Evolutionary conservation across 1,284 basidiomycete genomes (phyloP), one percentile per base, ranked within the genome.

Genomic region (Fomitopsis palustris): DNA sequence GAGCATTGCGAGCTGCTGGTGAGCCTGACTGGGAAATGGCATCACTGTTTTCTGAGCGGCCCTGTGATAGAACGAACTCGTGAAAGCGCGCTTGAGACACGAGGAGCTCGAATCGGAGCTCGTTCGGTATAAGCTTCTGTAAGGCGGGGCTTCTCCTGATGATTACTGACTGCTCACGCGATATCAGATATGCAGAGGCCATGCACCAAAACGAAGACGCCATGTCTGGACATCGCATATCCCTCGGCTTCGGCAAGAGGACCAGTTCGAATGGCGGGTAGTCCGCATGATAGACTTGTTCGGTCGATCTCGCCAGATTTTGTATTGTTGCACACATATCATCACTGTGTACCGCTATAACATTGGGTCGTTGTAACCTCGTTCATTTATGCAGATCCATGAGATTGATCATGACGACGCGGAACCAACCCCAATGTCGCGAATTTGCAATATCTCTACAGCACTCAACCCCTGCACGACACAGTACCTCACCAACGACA

Each of bases 61-160:
- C 25, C 42, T 62, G 38, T 45, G n/a, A 16, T 74, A 96, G 82
- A 95, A 95, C 67, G 90, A 96, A 70, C 83, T 97, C 3, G 95
- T 98, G 4, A 92, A 88, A 77, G 81, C 87, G 60, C 85, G 95
- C 57, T 77, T 97, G 37, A 86, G 88, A 60, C 91, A 92, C 67
- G 95, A 98, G 71, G 94, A 96, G 69, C 80, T 94, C 61, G 95
- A 97, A 73, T 83, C 85, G 57, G 92, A 97, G 72, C 83, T 97
- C 10, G 94, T 97, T 37, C 85, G 90, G 43, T 97, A 95, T 74
- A 97, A 96, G 74, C 76, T 95, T 39, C 74, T 95, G 92, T 94
- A 67, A 72, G 92, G 79, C 14, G 39, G 17, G 52, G 38, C 55
- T 19, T 27, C 23, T 61, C 35, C 56, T 47, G 41, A 4, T 58